Evolutionary conservation across 2,329 filamentous ascomycete species (phyloP).

Genomic region (Fusarium sororula): DNA sequence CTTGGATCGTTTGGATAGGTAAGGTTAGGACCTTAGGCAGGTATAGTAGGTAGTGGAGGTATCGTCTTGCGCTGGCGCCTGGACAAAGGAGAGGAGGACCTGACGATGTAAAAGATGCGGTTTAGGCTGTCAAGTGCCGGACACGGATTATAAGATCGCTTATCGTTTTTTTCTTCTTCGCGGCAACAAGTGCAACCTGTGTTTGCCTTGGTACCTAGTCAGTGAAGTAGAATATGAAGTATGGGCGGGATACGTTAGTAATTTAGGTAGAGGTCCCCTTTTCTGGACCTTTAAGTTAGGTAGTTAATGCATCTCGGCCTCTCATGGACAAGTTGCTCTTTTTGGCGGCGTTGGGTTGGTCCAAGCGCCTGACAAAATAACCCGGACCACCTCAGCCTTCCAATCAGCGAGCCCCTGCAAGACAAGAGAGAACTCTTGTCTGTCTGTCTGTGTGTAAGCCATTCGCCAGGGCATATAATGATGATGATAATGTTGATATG

Average conservation of each 20-base stretch:
- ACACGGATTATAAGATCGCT: background rate
- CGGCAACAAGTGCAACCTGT: conserved; percentile 9
- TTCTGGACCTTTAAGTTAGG: conserved; percentile 38
- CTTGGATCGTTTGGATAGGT: background rate
- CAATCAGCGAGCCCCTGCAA: conserved; percentile 1
- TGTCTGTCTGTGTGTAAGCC: background rate
- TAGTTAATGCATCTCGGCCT: conserved; percentile 33
- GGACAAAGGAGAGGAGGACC: conserved; percentile 4
- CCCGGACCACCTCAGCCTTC: conserved; percentile 6
- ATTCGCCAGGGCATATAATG: background rate
- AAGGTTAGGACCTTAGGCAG: no score
- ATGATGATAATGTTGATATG: background rate
- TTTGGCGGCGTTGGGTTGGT: conserved; percentile 40
- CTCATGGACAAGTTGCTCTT: conserved; percentile 43
- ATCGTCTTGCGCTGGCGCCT: conserved; percentile 9
- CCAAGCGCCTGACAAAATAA: conserved; percentile 45
- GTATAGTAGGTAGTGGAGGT: background rate
- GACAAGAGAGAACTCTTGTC: background rate
- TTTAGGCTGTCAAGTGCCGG: conserved; percentile 2
- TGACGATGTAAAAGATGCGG: background rate
- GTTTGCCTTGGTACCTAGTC: conserved; percentile 9
- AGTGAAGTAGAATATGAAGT: conserved; percentile 16
- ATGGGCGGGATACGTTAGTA: conserved; percentile 11
- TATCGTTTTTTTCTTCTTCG: background rate
- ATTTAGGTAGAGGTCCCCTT: conserved; percentile 44